Base-by-base conservation (phyloP, 257 asterid genomes). In the Lycium ferocissimum region DNA sequence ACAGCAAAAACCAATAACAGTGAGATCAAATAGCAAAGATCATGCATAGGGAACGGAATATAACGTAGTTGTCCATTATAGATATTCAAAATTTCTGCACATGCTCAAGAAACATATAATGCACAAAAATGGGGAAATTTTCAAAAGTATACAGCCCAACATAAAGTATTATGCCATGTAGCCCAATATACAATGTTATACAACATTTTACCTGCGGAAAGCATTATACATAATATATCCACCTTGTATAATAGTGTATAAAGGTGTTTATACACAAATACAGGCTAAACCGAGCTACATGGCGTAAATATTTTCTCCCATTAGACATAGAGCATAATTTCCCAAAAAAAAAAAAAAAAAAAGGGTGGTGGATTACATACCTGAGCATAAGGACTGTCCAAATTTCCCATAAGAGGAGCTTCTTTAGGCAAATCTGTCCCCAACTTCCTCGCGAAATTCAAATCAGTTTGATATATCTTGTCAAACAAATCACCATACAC, bases 341-440 rank as follows among this genome's bases (percentile, higher is more conserved):
- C 33, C 33, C 0, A 26, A 26, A 26, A 26, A 26, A 26, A 56
- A 56, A 26, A 26, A 26, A 26, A 26, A 26, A 26, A 56, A 56
- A 59, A 18, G 18, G 63, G 11, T 17, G 65, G 9, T 59, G 26
- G 9, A 59, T 18, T 59, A 59, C 65, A 59, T 59, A 61, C 99
- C 96, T 94, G 99, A 84, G 83, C 91, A 90, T 95, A 97, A 62
- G 95, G 93, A 84, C 97, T 91, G 83, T 92, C 92, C 90, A 93
- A 89, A 88, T 95, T 95, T 81, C 98, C 98, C 92, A 97, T 84
- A 1, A 92, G 87, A 18, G 99, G 99, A 86, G 99, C 98, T 87
- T 95, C 98, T 86, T 88, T 92, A 0, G 98, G 99, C 83, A 86
- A 79, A 2, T 86, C 91, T 83, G 90, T 35, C 26, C 98, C 98